Base-by-base conservation (phyloP, 495 filamentous ascomycete genomes). In the Arthonia radiata region DNA sequence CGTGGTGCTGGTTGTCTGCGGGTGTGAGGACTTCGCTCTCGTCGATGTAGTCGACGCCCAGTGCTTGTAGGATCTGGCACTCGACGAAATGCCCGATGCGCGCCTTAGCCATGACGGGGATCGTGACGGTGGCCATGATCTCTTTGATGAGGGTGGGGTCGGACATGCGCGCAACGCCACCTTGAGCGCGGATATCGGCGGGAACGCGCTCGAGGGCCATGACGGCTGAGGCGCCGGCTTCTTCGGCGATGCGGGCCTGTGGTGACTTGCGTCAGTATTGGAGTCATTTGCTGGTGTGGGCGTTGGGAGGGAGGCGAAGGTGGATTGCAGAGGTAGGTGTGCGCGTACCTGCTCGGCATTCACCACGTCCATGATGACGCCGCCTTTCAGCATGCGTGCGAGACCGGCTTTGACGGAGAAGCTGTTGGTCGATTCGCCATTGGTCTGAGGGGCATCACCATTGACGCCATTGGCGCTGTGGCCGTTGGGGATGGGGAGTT, bases 331-430 rank as follows among this genome's bases (percentile, higher is more conserved):
- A 28, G 17, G n/a, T 25, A 24, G 13, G 14, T 29, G 26, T 13
- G 13, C 7, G 23, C 39, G 26, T 54, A 73, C 73, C 60, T 97
- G 81, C 37, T 75, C 70, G 11, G 81, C 76, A 45, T 82, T 81
- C 21, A 92, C 81, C 29, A 94, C 86, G 48, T 97, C 86, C 86
- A 97, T 97, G 48, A 97, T 97, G 19, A 97, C 86, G 35, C 86
- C 86, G 46, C 86, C 86, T 57, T 94, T 90, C 44, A 97, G 52
- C 86, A 97, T 97, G 44, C 83, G 71, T 13, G 86, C 86, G 30
- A 97, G 56, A 17, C 86, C 86, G 24, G 75, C 74, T 64, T 97
- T 97, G 63, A 90, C 64, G 30, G 64, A 43, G 27, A 47, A 49
- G 31, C 29, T 41, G 29, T 35, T 41, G 22, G 35, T 11, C 14